Evolutionary conservation across 257 asterid species (phyloP).

Genomic region (Salvia miltiorrhiza): DNA sequence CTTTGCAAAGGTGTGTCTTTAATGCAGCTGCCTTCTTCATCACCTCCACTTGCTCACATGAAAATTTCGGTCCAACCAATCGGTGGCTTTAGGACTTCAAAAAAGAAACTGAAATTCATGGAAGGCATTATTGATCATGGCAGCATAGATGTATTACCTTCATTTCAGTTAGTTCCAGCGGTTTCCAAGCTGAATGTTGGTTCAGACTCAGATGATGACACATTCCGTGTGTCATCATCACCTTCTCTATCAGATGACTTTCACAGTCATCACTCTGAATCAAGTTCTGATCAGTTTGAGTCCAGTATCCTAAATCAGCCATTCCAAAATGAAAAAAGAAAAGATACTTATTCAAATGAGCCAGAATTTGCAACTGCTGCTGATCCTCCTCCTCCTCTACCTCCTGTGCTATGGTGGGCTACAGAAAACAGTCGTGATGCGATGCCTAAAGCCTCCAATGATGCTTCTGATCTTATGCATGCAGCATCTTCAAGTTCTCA

Average conservation of each 20-base stretch:
- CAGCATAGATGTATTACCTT: slow-evolving; percentile 55
- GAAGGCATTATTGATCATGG: slow-evolving; percentile 37
- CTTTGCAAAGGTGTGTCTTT: slow-evolving; percentile 41
- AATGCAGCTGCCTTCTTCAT: slow-evolving; percentile 55
- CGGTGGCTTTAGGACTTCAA: slow-evolving; percentile 51
- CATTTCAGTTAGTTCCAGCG: slow-evolving; percentile 94
- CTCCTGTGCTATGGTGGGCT: slow-evolving; percentile 33
- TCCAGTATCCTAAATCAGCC: slow-evolving; percentile 25
- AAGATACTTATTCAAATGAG: slow-evolving; percentile 14
- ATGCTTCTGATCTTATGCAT: slow-evolving; percentile 36
- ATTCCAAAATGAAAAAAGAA: slow-evolving; percentile 37
- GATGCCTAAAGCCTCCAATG: slow-evolving; percentile 25
- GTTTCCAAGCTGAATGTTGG: slow-evolving; percentile 36
- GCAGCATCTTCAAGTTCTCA: slow-evolving; percentile 46
- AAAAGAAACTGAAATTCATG: slow-evolving; percentile 68
- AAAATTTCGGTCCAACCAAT: slow-evolving; percentile 79
- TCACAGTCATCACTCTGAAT: slow-evolving; percentile 57
- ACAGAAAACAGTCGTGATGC: slow-evolving; percentile 23
- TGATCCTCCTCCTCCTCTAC: slow-evolving; percentile 67
- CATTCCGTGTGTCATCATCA: slow-evolving; percentile 77
- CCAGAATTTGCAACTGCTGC: slow-evolving; percentile 25
- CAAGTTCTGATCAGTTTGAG: slow-evolving; percentile 45
- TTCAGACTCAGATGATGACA: slow-evolving; percentile 80
- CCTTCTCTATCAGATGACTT: slow-evolving; percentile 61
- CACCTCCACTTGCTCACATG: slow-evolving; percentile 93